phyloP scores from a whole-genome alignment of 305 asterid genomes.

The Solanum hybrid region DNA sequence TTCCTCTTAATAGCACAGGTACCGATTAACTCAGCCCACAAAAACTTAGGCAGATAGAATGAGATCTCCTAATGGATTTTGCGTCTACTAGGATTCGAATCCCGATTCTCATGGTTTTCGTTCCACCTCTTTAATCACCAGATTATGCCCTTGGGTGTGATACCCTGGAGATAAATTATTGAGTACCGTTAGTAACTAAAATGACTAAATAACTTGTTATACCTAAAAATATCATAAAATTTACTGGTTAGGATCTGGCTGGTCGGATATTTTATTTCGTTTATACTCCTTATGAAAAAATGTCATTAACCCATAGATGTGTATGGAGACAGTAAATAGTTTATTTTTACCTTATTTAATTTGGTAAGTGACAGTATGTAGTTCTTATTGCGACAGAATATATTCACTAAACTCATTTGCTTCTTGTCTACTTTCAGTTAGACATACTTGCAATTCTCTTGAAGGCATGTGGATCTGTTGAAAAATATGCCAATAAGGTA shows the following conservation, averaged over 20 bases:
- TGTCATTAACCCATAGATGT: not conserved
- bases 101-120: not conserved
- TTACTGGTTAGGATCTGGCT: not conserved
- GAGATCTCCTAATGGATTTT: not conserved
- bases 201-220: not conserved
- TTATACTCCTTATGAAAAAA: not conserved
- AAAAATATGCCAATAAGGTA: conserved; percentile 52
- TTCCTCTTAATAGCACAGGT: not conserved
- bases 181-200: not conserved
- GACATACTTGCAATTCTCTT: conserved; percentile 66
- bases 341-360: not conserved
- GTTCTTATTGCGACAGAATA: not conserved
- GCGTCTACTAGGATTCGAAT: not conserved
- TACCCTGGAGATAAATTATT: not conserved
- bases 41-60: not conserved
- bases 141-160: not conserved
- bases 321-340: not conserved
- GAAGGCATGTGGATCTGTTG: conserved; percentile 58
- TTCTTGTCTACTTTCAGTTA: conserved; percentile 40
- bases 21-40: not conserved
- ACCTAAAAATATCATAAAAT: not conserved
- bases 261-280: not conserved
- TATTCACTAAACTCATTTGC: conserved; percentile 1
- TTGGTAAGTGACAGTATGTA: not conserved
- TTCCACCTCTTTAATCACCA: not conserved